Conservation (phyloP, 208 protist genomes). For the Polymyxa betae region DNA sequence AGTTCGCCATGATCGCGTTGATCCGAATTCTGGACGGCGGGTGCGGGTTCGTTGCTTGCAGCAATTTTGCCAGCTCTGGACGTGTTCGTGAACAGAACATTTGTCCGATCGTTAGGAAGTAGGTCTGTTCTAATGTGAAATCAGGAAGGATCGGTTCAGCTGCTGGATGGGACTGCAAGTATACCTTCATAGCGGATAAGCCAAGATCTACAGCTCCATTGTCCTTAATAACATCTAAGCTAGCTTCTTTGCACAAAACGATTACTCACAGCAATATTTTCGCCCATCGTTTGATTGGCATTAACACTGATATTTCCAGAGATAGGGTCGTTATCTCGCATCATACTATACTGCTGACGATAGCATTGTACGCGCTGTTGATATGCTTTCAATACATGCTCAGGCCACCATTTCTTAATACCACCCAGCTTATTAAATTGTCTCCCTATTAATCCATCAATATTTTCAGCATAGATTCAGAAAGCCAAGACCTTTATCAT, state of each 20-base stretch:
- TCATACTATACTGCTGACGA: background rate
- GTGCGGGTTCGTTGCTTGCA: background rate
- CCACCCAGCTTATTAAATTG: background rate
- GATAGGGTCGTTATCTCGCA: background rate
- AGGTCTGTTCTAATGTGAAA: background rate
- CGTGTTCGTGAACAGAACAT: background rate
- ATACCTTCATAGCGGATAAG: background rate
- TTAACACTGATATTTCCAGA: background rate
- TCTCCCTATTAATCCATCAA: background rate
- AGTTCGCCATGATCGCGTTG: slow-evolving; percentile 15
- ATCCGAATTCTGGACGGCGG: background rate
- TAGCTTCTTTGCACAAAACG: background rate
- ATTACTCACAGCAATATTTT: background rate
- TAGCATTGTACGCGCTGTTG: background rate
- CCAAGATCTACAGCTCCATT: background rate
- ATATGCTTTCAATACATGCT: background rate
- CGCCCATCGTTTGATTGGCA: background rate
- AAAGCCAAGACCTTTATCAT: background rate
- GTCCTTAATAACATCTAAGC: background rate
- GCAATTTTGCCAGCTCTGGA: background rate
- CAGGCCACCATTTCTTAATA: background rate
- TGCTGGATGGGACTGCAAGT: background rate
- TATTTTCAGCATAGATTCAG: background rate
- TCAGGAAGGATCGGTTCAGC: background rate
- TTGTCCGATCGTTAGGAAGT: background rate